Percentiles rank a stretch among this genome's conserved stretches.
Evolutionary conservation across 192 early-diverging fungal genomes (phyloP).

Genomic region (Oehlia diaphana): DNA sequence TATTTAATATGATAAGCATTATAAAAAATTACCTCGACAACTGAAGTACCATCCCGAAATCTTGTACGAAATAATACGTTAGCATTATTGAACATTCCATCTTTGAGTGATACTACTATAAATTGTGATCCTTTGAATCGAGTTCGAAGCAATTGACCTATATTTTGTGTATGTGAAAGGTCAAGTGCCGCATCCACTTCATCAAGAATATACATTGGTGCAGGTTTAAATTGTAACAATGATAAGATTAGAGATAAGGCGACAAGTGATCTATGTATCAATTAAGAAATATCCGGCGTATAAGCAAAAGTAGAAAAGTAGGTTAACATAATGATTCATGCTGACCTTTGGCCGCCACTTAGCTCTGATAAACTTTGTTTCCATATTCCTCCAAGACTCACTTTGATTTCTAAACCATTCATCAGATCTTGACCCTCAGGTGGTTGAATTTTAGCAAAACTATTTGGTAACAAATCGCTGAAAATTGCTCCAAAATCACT

Average conservation of each 20-base stretch:
- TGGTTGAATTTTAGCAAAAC: conserved; percentile 83
- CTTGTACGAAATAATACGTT: conserved; percentile 93
- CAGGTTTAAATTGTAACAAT: conserved; percentile 96
- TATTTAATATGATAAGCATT: background rate
- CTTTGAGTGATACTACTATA: conserved; percentile 97
- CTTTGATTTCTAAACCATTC: conserved; percentile 91
- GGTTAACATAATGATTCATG: background rate
- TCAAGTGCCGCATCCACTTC: conserved; percentile 99
- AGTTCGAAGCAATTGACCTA: conserved; percentile 88
- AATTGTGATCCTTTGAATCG: conserved; percentile 97
- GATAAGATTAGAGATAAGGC: conserved; percentile 96
- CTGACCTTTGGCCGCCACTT: conserved; percentile 91
- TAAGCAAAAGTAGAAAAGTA: conserved; percentile 13
- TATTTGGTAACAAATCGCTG: conserved; percentile 90
- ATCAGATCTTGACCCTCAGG: conserved; percentile 79
- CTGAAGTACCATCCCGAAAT: conserved; percentile 93
- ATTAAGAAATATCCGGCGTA: conserved; percentile 9
- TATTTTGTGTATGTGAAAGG: conserved; percentile 98
- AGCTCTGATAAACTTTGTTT: conserved; percentile 95
- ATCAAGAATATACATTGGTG: conserved; percentile 99
- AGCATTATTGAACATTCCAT: conserved; percentile 99
- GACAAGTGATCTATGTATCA: conserved; percentile 75
- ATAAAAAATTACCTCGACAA: conserved; percentile 70
- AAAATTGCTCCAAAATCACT: conserved; percentile 97
- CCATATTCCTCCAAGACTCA: conserved; percentile 95